Evolutionary conservation across 2,329 filamentous ascomycete species (phyloP).

Genomic region (Raffaelea ambrosiae): DNA sequence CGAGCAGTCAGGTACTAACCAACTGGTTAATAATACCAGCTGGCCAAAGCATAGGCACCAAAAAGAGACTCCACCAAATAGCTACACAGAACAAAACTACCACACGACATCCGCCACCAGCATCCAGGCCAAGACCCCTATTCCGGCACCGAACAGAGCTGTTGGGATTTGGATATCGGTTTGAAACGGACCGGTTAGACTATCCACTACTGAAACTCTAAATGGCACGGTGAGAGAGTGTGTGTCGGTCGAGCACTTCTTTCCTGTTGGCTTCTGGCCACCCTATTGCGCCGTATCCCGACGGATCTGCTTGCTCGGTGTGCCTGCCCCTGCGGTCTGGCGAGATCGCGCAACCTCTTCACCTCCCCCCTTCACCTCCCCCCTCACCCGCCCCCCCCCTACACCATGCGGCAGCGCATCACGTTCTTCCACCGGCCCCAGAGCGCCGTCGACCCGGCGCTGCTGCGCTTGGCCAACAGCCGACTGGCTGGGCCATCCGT

Average conservation of each 20-base stretch:
- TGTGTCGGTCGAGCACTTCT: not conserved
- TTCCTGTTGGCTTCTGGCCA: not conserved
- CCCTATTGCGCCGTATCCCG: not conserved
- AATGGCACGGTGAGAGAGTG: not conserved
- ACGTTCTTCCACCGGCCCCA: conserved; percentile 68
- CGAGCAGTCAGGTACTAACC: no score
- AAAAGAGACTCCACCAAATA: no score
- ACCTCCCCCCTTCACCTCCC: no score
- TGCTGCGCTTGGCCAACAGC: conserved; percentile 48
- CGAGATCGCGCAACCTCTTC: not conserved
- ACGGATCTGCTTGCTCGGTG: not conserved
- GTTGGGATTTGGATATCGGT: not conserved
- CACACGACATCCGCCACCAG: no score
- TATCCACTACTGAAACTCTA: not conserved
- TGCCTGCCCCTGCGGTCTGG: not conserved
- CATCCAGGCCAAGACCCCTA: not conserved
- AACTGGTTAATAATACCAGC: no score
- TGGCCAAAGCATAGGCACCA: no score
- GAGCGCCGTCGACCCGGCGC: conserved; percentile 53
- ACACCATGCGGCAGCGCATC: conserved; percentile 63
- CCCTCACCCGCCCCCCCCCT: not conserved
- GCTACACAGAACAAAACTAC: no score
- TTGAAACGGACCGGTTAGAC: not conserved
- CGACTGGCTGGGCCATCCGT: conserved; percentile 48
- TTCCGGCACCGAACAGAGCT: not conserved